Percentiles rank a stretch among this genome's conserved stretches.
phyloP scores from a whole-genome alignment of 306 rosid genomes.

The Benincasa hispida region DNA sequence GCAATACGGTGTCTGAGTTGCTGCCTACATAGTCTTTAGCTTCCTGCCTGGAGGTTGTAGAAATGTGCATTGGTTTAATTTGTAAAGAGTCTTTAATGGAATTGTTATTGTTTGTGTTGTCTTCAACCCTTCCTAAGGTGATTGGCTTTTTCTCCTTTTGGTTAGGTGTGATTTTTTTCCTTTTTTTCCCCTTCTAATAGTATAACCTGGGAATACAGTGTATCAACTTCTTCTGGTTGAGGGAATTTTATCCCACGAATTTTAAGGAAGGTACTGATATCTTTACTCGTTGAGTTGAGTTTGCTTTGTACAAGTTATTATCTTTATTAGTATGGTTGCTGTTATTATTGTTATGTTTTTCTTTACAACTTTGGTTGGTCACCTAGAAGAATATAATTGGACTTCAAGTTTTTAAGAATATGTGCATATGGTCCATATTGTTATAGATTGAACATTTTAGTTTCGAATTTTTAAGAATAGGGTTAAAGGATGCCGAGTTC shows the following conservation, averaged over 20 bases:
- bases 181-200: neutral
- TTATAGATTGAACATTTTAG: too few species aligned
- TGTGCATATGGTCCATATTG: too few species aligned
- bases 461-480: too few species aligned
- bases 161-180: neutral
- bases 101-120: conserved; percentile 9
- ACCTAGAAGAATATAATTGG: too few species aligned
- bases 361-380: too few species aligned
- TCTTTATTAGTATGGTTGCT: too few species aligned
- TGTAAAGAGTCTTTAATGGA: neutral
- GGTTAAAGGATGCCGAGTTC: too few species aligned
- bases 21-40: conserved; percentile 7
- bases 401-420: too few species aligned
- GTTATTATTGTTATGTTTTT: too few species aligned
- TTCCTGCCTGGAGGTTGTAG: conserved; percentile 14
- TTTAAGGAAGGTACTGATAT: neutral
- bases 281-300: neutral
- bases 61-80: conserved; percentile 20
- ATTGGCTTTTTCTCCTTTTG: neutral
- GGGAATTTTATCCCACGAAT: neutral
- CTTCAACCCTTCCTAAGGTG: neutral
- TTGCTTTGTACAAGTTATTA: neutral
- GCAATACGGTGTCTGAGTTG: neutral
- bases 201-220: neutral
- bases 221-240: neutral